phyloP scores from a whole-genome alignment of 2,329 filamentous ascomycete species.

The Aureobasidium pullulans region DNA sequence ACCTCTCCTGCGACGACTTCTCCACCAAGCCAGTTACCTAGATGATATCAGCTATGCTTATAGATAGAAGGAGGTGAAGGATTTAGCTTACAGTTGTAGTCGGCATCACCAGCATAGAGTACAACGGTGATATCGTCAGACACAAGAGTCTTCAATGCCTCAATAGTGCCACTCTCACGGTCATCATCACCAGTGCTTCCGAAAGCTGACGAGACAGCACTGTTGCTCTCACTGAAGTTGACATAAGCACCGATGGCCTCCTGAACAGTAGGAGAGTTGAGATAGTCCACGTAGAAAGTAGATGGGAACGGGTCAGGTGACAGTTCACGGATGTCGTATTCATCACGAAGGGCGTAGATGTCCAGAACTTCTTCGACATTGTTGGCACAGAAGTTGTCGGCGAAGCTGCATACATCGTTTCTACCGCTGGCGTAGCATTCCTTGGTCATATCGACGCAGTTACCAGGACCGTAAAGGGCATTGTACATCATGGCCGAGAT shows the following conservation, averaged over 20 bases:
- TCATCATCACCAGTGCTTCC: slow-evolving; percentile 43
- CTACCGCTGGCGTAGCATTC: slow-evolving; percentile 47
- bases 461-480: slow-evolving; percentile 52
- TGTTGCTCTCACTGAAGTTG: slow-evolving; percentile 48
- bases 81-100: slow-evolving; percentile 17
- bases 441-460: slow-evolving; percentile 52
- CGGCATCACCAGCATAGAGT: slow-evolving; percentile 41
- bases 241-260: slow-evolving; percentile 52
- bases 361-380: slow-evolving; percentile 49
- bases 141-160: slow-evolving; percentile 33
- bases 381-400: slow-evolving; percentile 49
- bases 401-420: slow-evolving; percentile 45
- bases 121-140: slow-evolving; percentile 35
- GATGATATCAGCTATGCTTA: background rate
- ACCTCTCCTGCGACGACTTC: slow-evolving; percentile 35
- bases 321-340: slow-evolving; percentile 54
- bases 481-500: slow-evolving; percentile 49
- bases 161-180: slow-evolving; percentile 36
- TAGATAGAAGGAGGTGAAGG: background rate
- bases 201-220: slow-evolving; percentile 39
- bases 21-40: slow-evolving; percentile 41
- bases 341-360: slow-evolving; percentile 45
- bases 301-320: slow-evolving; percentile 52
- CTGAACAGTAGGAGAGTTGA: slow-evolving; percentile 49
- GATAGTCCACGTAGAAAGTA: slow-evolving; percentile 47